phyloP scores from a whole-genome alignment of 1,284 basidiomycete species.

The Schizophyllum amplum region DNA sequence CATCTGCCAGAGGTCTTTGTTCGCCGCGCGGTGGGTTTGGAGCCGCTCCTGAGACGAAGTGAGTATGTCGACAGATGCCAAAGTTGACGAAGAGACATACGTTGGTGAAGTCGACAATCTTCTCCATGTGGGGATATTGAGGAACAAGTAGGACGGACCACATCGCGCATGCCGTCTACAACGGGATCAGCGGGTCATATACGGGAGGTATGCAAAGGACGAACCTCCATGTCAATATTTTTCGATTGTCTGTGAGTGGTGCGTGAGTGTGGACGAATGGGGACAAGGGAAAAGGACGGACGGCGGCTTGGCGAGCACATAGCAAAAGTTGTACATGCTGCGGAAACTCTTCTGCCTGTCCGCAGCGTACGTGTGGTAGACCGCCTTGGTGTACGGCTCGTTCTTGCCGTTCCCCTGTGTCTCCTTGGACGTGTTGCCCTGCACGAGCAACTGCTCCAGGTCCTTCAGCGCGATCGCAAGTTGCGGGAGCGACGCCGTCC shows the following conservation, averaged over 20 bases:
- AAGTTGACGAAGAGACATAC: slow-evolving; percentile 29
- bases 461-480: slow-evolving; percentile 47
- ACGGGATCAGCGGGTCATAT: neutral
- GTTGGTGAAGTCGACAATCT: slow-evolving; percentile 54
- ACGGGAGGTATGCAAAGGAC: slow-evolving; percentile 5
- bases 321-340: slow-evolving; percentile 63
- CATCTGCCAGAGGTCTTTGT: slow-evolving; percentile 82
- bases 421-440: slow-evolving; percentile 31
- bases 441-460: slow-evolving; percentile 53
- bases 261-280: neutral
- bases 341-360: slow-evolving; percentile 46
- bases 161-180: slow-evolving; percentile 58
- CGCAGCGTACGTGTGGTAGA: slow-evolving; percentile 40
- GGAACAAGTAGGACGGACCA: slow-evolving; percentile 66
- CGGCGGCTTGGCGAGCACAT: slow-evolving; percentile 59
- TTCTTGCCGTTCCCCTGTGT: slow-evolving; percentile 27
- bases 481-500: slow-evolving; percentile 47
- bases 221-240: slow-evolving; percentile 74
- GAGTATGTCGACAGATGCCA: slow-evolving; percentile 1
- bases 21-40: slow-evolving; percentile 60
- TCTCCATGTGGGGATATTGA: slow-evolving; percentile 52
- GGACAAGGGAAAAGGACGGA: slow-evolving; percentile 26
- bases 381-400: slow-evolving; percentile 47
- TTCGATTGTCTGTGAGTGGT: slow-evolving; percentile 41
- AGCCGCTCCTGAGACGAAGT: slow-evolving; percentile 36